Evolutionary conservation across 257 asterid species (phyloP).

Genomic region (Penstemon davidsonii): DNA sequence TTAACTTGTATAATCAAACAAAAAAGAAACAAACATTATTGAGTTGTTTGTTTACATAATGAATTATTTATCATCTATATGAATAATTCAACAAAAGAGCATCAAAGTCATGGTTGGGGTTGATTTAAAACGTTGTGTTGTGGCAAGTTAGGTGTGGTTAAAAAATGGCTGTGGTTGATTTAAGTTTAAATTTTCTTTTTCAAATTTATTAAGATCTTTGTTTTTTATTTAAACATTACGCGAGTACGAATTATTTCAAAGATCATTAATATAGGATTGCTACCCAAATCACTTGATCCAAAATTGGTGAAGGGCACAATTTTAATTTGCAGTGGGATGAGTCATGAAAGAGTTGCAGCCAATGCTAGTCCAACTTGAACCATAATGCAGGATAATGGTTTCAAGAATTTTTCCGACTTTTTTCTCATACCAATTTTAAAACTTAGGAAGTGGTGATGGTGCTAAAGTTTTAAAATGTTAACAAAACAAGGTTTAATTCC

Average conservation of each 20-base stretch:
- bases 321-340: slow-evolving; percentile 48
- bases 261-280: slow-evolving; percentile 40
- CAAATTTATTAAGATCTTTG: no score
- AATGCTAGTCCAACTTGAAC: slow-evolving; percentile 50
- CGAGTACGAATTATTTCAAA: no score
- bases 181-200: no score
- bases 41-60: neutral
- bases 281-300: slow-evolving; percentile 38
- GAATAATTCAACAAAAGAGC: slow-evolving; percentile 41
- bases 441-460: slow-evolving; percentile 42
- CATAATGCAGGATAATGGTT: slow-evolving; percentile 36
- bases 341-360: slow-evolving; percentile 23
- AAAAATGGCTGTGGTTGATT: no score
- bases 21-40: neutral
- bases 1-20: no score
- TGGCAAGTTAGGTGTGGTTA: no score
- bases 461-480: slow-evolving; percentile 31
- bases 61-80: neutral
- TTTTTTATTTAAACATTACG: no score
- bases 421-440: slow-evolving; percentile 51
- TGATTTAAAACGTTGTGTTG: no score
- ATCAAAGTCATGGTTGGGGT: slow-evolving; percentile 35
- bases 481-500: slow-evolving; percentile 38
- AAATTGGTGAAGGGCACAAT: slow-evolving; percentile 41
- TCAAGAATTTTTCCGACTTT: slow-evolving; percentile 45